Conservation (phyloP, 108 stramenopile species). For the Cyclostephanos tholiformis region DNA sequence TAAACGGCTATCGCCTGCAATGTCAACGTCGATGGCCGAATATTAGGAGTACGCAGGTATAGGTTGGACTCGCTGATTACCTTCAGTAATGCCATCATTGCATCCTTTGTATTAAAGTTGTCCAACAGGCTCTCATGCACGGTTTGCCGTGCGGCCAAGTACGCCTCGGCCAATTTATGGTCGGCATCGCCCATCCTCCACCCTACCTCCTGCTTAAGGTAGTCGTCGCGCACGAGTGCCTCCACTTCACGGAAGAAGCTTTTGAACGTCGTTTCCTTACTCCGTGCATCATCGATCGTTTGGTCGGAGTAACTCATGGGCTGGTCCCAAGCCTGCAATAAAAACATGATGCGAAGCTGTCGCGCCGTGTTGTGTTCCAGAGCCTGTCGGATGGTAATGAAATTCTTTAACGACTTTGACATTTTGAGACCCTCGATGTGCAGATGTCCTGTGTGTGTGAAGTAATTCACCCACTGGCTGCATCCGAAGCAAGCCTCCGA, state of each 20-base stretch:
- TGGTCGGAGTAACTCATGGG: constrained; percentile 97
- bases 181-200: constrained; percentile 67
- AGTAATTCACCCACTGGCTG: constrained; percentile 93
- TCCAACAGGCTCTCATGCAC: constrained; percentile 86
- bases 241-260: constrained; percentile 95
- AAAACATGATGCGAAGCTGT: constrained; percentile 92
- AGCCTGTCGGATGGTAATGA: constrained; percentile 93
- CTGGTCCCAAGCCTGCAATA: constrained; percentile 92
- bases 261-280: constrained; percentile 87
- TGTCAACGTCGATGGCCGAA: constrained; percentile 56
- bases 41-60: constrained; percentile 73
- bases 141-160: constrained; percentile 53
- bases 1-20: constrained; percentile 84
- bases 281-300: constrained; percentile 92
- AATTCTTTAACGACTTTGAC: constrained; percentile 97
- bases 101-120: constrained; percentile 94
- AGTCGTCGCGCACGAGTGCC: constrained; percentile 74
- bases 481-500: constrained; percentile 82
- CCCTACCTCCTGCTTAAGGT: constrained; percentile 54
- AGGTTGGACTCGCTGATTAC: constrained; percentile 82
- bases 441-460: constrained; percentile 93
- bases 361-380: constrained; percentile 81
- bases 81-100: constrained; percentile 75
- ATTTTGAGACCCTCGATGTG: constrained; percentile 97
- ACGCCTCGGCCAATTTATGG: constrained; percentile 55